Percentiles rank a stretch among this genome's conserved stretches.
Evolutionary conservation across 1,139 yeast genomes (phyloP).

Genomic region (Wickerhamomyces sp.): DNA sequence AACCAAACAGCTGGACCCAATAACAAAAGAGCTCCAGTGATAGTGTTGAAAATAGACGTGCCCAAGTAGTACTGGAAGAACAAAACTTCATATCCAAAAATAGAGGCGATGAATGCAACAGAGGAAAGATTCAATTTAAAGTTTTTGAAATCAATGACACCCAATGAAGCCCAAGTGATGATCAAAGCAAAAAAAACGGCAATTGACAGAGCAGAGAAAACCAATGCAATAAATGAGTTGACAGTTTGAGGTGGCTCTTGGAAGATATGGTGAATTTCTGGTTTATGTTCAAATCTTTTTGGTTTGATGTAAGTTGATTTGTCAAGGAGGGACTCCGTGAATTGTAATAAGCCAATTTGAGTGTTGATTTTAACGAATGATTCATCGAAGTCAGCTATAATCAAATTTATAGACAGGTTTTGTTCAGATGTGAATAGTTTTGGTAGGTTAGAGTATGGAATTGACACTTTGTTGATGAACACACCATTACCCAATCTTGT

Average conservation of each 20-base stretch:
- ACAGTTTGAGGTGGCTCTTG: conserved; percentile 51
- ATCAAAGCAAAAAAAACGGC: conserved; percentile 39
- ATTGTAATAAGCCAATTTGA: conserved; percentile 16
- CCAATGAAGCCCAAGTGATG: conserved; percentile 41
- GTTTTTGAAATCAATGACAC: conserved; percentile 40
- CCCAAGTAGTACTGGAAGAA: conserved; percentile 69
- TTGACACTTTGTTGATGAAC: conserved; percentile 13
- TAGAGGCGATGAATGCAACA: conserved; percentile 34
- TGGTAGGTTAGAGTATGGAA: conserved; percentile 34
- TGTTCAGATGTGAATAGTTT: conserved; percentile 34
- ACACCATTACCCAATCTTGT: conserved; percentile 8
- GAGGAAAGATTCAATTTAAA: conserved; percentile 24
- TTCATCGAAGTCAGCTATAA: conserved; percentile 23
- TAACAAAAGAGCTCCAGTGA: conserved; percentile 46
- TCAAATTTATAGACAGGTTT: conserved; percentile 30
- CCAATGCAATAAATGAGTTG: conserved; percentile 46
- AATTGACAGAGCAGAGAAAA: conserved; percentile 44
- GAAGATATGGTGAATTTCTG: conserved; percentile 72
- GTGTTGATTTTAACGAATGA: conserved; percentile 7
- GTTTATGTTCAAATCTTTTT: conserved; percentile 43
- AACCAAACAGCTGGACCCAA: conserved; percentile 54
- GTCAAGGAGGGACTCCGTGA: conserved; percentile 13
- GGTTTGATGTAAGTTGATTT: conserved; percentile 26
- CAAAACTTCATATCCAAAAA: conserved; percentile 56
- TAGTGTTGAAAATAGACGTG: conserved; percentile 64